phyloP scores from a whole-genome alignment of 805 yeast species.

The Candida argentea region DNA sequence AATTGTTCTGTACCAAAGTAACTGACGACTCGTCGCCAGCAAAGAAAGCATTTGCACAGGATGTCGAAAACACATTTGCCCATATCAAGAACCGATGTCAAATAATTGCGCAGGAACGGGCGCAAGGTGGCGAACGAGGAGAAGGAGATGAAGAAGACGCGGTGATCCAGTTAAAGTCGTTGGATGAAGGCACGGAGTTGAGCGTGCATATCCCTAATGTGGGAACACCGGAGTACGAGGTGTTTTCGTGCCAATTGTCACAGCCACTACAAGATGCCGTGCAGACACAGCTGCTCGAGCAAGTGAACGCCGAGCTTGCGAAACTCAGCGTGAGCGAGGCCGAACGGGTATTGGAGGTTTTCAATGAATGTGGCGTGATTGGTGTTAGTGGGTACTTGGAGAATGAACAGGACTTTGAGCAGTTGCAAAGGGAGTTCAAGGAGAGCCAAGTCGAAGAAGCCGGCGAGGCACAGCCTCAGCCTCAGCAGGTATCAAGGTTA shows the following conservation, averaged over 20 bases:
- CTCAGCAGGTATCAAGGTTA: slow-evolving; percentile 6
- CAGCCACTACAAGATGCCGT: slow-evolving; percentile 64
- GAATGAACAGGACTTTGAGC: slow-evolving; percentile 58
- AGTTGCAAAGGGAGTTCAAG: slow-evolving; percentile 39
- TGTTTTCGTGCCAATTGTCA: slow-evolving; percentile 47
- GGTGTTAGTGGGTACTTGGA: slow-evolving; percentile 72
- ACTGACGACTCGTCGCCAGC: slow-evolving; percentile 49
- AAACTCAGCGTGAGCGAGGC: slow-evolving; percentile 67
- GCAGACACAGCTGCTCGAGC: slow-evolving; percentile 59
- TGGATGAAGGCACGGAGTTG: slow-evolving; percentile 75
- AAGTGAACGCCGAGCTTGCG: slow-evolving; percentile 75
- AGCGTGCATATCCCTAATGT: slow-evolving; percentile 57
- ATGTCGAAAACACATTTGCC: slow-evolving; percentile 59
- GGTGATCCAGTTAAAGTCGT: slow-evolving; percentile 76
- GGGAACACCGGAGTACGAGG: slow-evolving; percentile 44
- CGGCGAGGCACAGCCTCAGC: too few relatives aligned
- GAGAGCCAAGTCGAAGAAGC: slow-evolving; percentile 11
- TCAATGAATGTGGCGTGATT: slow-evolving; percentile 75
- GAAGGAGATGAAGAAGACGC: slow-evolving; percentile 43
- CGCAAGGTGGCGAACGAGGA: slow-evolving; percentile 13
- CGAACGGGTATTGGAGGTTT: slow-evolving; percentile 60
- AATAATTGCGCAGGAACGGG: slow-evolving; percentile 45
- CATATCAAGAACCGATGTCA: slow-evolving; percentile 75
- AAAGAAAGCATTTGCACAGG: slow-evolving; percentile 55
- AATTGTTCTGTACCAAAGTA: slow-evolving; percentile 59